phyloP scores from a whole-genome alignment of 164 flowering plant genomes.

The Vitis amurensis region DNA sequence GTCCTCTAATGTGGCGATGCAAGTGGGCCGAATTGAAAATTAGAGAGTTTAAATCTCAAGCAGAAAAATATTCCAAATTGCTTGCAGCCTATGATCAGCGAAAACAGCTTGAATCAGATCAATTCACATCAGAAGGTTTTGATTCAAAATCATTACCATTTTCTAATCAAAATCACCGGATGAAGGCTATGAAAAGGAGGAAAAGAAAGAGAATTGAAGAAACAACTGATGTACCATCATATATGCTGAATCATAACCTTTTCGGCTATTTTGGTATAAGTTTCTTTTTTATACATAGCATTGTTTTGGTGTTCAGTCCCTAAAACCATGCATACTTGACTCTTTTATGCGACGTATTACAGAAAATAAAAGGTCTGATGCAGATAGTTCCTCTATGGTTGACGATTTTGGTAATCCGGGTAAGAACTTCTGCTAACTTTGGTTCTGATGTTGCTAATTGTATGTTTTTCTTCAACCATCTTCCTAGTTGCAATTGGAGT shows the following conservation, averaged over 20 bases:
- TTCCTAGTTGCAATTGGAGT: no score
- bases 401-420: constrained; percentile 63
- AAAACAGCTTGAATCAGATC: constrained; percentile 35
- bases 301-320: constrained; percentile 8
- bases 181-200: constrained; percentile 62
- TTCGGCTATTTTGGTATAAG: constrained; percentile 77
- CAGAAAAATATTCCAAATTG: constrained; percentile 49
- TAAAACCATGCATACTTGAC: background rate
- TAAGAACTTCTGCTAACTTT: constrained; percentile 18
- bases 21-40: constrained; percentile 83
- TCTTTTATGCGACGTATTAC: constrained; percentile 27
- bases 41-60: constrained; percentile 65
- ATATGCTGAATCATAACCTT: constrained; percentile 69
- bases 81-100: constrained; percentile 39
- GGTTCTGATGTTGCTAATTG: no score
- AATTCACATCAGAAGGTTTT: constrained; percentile 32
- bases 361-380: constrained; percentile 70
- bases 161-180: constrained; percentile 28
- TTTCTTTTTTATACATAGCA: constrained; percentile 9
- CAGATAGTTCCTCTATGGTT: constrained; percentile 47
- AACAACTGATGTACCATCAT: constrained; percentile 46
- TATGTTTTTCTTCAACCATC: no score
- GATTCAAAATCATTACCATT: constrained; percentile 65
- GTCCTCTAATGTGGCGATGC: constrained; percentile 84
- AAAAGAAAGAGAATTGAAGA: constrained; percentile 77